Evolutionary conservation across 2,329 filamentous ascomycete species (phyloP).

Genomic region (Colletotrichum sp.): DNA sequence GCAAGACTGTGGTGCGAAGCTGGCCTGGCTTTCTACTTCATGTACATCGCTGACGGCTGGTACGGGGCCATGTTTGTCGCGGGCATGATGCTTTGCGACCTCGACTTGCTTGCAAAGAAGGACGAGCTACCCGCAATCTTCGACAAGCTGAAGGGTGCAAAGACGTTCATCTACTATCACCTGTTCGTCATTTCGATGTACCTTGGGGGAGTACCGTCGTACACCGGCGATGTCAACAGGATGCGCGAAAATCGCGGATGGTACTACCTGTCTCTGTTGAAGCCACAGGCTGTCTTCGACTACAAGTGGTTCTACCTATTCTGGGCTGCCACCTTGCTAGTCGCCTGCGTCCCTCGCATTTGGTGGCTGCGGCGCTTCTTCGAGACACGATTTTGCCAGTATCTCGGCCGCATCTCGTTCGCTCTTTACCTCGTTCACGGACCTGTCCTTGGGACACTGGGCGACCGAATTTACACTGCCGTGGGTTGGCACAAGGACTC

Average conservation of each 20-base stretch:
- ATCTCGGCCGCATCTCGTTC: conserved; percentile 65
- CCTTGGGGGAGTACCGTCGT: conserved; percentile 32
- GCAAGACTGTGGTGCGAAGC: conserved; percentile 35
- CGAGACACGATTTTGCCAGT: conserved; percentile 54
- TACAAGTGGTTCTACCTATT: conserved; percentile 45
- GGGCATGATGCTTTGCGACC: conserved; percentile 38
- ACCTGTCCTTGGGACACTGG: conserved; percentile 51
- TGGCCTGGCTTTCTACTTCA: conserved; percentile 35
- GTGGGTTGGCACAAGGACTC: conserved; percentile 58
- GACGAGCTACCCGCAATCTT: conserved; percentile 58
- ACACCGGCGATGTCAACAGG: background rate
- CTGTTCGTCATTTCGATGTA: conserved; percentile 35
- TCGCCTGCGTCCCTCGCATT: conserved; percentile 39
- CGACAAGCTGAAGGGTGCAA: conserved; percentile 48
- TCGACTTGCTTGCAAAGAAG: conserved; percentile 41
- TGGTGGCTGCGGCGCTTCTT: conserved; percentile 51
- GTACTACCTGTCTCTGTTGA: conserved; percentile 44
- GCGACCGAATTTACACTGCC: conserved; percentile 67
- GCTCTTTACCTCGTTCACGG: conserved; percentile 67
- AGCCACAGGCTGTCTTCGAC: conserved; percentile 69
- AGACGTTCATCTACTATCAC: conserved; percentile 52
- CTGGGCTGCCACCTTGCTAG: conserved; percentile 38
- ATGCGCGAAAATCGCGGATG: conserved; percentile 16
- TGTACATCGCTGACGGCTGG: conserved; percentile 40
- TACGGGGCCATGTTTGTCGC: conserved; percentile 36